Conservation (phyloP, 2,329 filamentous ascomycete genomes). For the Diaporthe citrichinensis region DNA sequence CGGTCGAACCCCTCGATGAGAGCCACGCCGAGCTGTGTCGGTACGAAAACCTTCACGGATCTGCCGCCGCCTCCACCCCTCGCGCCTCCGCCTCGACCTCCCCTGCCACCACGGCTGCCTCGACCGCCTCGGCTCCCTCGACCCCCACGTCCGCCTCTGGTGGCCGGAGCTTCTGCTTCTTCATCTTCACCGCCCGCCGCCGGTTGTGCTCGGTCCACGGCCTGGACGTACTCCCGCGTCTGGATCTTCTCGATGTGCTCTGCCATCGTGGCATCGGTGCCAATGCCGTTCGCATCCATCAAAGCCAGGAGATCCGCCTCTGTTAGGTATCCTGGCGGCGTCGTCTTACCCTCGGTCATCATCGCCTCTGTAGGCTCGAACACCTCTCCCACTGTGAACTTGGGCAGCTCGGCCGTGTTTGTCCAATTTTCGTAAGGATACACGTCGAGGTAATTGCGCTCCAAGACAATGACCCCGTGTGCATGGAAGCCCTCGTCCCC, state of each 20-base stretch:
- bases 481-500: conserved; percentile 87
- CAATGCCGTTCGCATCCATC: conserved; percentile 99
- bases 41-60: conserved; percentile 87
- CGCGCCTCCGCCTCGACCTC: conserved; percentile 59
- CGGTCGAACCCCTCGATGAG: conserved; percentile 95
- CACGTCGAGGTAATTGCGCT: conserved; percentile 94
- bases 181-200: conserved; percentile 55
- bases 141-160: conserved; percentile 59
- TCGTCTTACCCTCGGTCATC: conserved; percentile 92
- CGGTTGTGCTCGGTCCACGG: conserved; percentile 61
- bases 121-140: conserved; percentile 66
- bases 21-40: conserved; percentile 90
- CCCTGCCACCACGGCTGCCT: conserved; percentile 57
- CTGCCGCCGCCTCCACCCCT: conserved; percentile 61
- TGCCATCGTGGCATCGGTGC: conserved; percentile 98
- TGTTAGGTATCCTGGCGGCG: conserved; percentile 86
- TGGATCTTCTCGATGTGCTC: conserved; percentile 98
- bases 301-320: conserved; percentile 95
- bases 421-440: conserved; percentile 98
- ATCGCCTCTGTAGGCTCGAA: conserved; percentile 92
- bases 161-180: conserved; percentile 55
- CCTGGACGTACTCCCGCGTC: conserved; percentile 86
- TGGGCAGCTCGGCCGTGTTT: conserved; percentile 84
- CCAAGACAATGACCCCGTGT: conserved; percentile 86
- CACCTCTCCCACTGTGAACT: conserved; percentile 82